phyloP scores from a whole-genome alignment of 495 filamentous ascomycete genomes.

The Aspergillus heteromorphus region DNA sequence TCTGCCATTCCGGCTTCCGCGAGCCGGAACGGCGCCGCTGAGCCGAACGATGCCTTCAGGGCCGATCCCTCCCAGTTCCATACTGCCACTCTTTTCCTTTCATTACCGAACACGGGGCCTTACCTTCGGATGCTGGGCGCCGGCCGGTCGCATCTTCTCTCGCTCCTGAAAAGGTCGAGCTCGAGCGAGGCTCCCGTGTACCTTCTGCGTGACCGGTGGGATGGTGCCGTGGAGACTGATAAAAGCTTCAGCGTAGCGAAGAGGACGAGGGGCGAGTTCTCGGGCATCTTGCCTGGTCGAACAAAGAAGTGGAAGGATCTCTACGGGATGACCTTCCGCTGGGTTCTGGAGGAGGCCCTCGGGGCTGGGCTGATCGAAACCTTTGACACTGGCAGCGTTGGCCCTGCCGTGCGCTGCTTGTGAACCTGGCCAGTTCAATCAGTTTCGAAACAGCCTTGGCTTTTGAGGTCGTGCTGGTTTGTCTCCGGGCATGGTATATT shows the following conservation, averaged over 20 bases:
- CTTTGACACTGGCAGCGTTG: constrained; percentile 81
- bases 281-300: constrained; percentile 63
- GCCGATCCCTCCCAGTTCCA: constrained; percentile 22
- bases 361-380: constrained; percentile 75
- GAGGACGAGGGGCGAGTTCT: constrained; percentile 61
- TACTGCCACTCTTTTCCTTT: constrained; percentile 50
- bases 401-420: constrained; percentile 58
- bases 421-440: too few relatives aligned
- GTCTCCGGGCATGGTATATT: too few relatives aligned
- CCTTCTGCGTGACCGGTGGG: constrained; percentile 71
- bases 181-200: constrained; percentile 61
- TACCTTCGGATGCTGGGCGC: constrained; percentile 65
- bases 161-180: constrained; percentile 58
- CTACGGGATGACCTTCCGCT: constrained; percentile 70
- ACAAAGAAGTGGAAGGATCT: constrained; percentile 79
- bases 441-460: too few relatives aligned
- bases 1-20: constrained; percentile 49
- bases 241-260: constrained; percentile 55
- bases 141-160: constrained; percentile 61
- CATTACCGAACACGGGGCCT: constrained; percentile 67
- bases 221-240: constrained; percentile 62
- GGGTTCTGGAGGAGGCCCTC: constrained; percentile 72
- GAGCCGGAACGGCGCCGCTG: constrained; percentile 20
- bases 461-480: too few relatives aligned
- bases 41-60: neutral